Conservation (phyloP, 257 asterid species). For the Perilla frutescens region DNA sequence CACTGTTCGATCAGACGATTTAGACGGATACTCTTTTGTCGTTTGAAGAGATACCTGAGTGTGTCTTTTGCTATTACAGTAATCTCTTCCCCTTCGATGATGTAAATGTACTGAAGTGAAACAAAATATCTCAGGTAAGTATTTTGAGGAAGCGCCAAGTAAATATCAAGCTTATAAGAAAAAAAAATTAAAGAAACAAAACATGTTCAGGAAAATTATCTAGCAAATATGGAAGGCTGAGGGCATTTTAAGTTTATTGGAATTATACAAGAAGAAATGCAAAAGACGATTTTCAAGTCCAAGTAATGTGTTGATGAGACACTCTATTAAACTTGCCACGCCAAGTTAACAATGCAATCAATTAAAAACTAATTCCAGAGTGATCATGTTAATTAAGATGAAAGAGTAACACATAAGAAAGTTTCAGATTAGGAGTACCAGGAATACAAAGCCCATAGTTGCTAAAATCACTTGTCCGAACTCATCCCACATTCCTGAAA, state of each 20-base stretch:
- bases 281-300: not conserved
- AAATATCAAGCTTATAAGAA: not conserved
- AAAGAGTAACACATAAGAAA: not conserved
- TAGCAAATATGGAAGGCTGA: too few relatives aligned
- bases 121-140: constrained; percentile 4
- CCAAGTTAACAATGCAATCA: not conserved
- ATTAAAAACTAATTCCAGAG: not conserved
- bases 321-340: not conserved
- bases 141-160: not conserved
- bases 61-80: constrained; percentile 53
- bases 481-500: constrained; percentile 58
- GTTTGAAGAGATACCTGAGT: constrained; percentile 53
- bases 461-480: constrained; percentile 58
- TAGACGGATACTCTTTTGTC: constrained; percentile 68
- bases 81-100: constrained; percentile 69
- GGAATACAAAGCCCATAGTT: constrained; percentile 58
- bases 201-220: too few relatives aligned
- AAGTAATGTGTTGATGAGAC: not conserved
- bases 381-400: not conserved
- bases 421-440: constrained; percentile 53
- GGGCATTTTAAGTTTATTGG: too few relatives aligned
- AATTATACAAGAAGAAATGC: not conserved
- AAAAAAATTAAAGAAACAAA: not conserved
- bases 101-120: constrained; percentile 69
- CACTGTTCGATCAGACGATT: constrained; percentile 47